Percentiles rank a stretch among this genome's conserved stretches.
These are phyloP conservation scores for Cutaneotrichosporon sp. DNA, from an alignment of 1,284 basidiomycete genomes.

Conservation along the genomic window DNA sequence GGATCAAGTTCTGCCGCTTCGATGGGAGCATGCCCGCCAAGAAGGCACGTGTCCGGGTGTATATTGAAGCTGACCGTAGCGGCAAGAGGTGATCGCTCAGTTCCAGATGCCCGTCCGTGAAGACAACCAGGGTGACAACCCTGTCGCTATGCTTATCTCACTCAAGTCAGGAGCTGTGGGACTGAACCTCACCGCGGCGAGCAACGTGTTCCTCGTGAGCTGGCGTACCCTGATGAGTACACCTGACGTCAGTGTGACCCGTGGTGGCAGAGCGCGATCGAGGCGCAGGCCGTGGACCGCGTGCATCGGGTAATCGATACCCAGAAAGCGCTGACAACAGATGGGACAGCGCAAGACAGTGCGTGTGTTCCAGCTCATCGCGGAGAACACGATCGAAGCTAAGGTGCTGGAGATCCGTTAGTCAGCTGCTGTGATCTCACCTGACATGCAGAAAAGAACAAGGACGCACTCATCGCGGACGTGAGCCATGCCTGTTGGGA, in stretches of 20 bases:
- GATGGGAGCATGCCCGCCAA: constrained; percentile 78
- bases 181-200: constrained; percentile 82
- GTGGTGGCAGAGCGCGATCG: constrained; percentile 73
- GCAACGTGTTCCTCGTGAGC: constrained; percentile 80
- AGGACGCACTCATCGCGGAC: constrained; percentile 46
- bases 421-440: constrained; percentile 34
- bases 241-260: constrained; percentile 60
- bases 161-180: constrained; percentile 75
- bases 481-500: constrained; percentile 15
- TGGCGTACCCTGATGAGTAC: constrained; percentile 27
- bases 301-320: constrained; percentile 59
- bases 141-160: constrained; percentile 80
- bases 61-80: constrained; percentile 32
- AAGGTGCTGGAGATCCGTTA: constrained; percentile 83
- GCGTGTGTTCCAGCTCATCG: constrained; percentile 82
- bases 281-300: constrained; percentile 73
- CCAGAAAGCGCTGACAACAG: constrained; percentile 25
- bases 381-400: constrained; percentile 80
- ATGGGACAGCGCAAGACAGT: constrained; percentile 79
- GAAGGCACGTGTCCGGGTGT: constrained; percentile 41
- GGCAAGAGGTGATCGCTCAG: constrained; percentile 72
- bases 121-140: constrained; percentile 54
- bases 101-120: constrained; percentile 66
- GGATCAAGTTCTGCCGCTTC: constrained; percentile 72
- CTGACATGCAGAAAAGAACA: constrained; percentile 41